phyloP scores from a whole-genome alignment of 148 eudicot genomes.

The Camellia granthamiana region DNA sequence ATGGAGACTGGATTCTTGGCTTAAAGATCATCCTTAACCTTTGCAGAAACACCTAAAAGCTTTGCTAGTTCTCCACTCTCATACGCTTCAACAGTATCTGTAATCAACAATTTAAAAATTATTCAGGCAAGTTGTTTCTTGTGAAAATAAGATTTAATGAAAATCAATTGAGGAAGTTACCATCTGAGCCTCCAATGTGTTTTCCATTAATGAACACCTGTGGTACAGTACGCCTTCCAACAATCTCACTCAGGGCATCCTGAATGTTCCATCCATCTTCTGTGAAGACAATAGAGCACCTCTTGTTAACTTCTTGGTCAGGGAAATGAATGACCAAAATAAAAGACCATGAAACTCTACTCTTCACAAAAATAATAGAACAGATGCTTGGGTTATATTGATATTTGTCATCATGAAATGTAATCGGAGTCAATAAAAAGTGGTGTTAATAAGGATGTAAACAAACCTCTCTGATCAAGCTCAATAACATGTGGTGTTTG shows the following conservation, averaged over 20 bases:
- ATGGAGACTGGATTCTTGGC: background rate
- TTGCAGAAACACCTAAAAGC: constrained; percentile 59
- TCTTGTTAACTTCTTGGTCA: background rate
- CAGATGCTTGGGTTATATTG: background rate
- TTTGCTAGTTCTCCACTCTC: constrained; percentile 63
- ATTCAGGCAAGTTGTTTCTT: background rate
- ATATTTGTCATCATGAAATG: background rate
- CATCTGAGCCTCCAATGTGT: constrained; percentile 98
- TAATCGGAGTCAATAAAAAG: background rate
- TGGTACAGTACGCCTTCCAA: constrained; percentile 91
- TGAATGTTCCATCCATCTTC: constrained; percentile 83
- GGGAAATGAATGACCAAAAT: background rate
- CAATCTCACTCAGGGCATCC: constrained; percentile 62
- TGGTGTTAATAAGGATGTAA: background rate
- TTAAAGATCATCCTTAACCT: constrained; percentile 40
- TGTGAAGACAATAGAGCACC: constrained; percentile 23
- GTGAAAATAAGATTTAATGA: background rate
- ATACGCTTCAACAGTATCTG: constrained; percentile 76
- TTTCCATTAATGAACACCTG: constrained; percentile 94
- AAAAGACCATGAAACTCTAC: background rate
- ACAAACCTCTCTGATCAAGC: constrained; percentile 90
- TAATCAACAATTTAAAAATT: background rate
- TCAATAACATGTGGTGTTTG: constrained; percentile 76
- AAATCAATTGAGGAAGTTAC: constrained; percentile 31
- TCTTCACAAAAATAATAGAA: background rate